A percentile compares a stretch with the other conserved stretches of the same genome.
Evolutionary conservation across 495 filamentous ascomycete species (phyloP).

Genomic region (Hypoxylon trugodes): DNA sequence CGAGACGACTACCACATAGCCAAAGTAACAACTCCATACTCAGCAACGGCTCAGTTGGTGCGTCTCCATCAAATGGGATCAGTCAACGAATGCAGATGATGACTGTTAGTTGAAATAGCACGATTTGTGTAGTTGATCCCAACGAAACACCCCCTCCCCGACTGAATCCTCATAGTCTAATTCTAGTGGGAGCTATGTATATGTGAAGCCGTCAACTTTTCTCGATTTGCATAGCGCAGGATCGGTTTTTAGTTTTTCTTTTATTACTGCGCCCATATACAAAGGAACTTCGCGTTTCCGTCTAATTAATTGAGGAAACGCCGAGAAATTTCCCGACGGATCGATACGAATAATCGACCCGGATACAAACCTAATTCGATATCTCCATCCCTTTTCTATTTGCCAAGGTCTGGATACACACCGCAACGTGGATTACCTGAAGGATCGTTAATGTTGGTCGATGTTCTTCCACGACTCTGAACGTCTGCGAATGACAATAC

Average conservation of each 20-base stretch:
- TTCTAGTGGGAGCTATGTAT: conserved; percentile 41
- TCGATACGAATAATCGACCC: conserved; percentile 7
- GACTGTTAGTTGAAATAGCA: conserved; percentile 63
- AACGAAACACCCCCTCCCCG: neutral
- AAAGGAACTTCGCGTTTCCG: conserved; percentile 14
- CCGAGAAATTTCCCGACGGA: conserved; percentile 7
- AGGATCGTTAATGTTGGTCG: conserved; percentile 24
- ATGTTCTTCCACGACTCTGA: conserved; percentile 26
- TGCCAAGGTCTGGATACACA: conserved; percentile 25
- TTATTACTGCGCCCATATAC: conserved; percentile 19
- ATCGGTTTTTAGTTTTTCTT: conserved; percentile 25
- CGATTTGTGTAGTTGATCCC: neutral
- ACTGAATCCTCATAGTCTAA: conserved; percentile 7
- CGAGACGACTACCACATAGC: conserved; percentile 57
- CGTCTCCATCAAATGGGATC: conserved; percentile 59
- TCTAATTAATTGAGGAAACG: conserved; percentile 36
- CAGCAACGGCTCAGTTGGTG: conserved; percentile 56
- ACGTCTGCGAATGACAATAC: conserved; percentile 30
- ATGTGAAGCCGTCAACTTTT: conserved; percentile 43
- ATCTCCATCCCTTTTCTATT: conserved; percentile 6
- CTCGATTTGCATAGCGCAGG: conserved; percentile 45
- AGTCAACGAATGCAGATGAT: conserved; percentile 71
- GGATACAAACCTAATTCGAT: conserved; percentile 16
- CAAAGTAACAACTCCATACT: conserved; percentile 61
- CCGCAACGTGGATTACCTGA: conserved; percentile 18